phyloP scores from a whole-genome alignment of 2,329 filamentous ascomycete species.

The Aspergillus neotritici region DNA sequence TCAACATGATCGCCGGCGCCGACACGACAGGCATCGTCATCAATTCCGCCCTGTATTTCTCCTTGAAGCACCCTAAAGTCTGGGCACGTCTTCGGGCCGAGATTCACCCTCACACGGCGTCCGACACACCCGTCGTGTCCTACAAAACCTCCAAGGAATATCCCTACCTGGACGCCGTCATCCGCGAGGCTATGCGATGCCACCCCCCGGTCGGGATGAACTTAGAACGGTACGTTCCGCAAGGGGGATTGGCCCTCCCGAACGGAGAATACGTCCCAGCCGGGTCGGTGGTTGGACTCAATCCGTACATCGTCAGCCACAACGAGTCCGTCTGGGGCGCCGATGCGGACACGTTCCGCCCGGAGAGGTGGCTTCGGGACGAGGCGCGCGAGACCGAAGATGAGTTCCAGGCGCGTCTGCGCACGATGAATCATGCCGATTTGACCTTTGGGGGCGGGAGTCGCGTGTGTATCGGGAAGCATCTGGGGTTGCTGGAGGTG shows the following conservation, averaged over 20 bases:
- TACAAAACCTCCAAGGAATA: constrained; percentile 18
- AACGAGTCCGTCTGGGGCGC: constrained; percentile 42
- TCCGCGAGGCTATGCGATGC: constrained; percentile 49
- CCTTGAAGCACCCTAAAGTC: constrained; percentile 14
- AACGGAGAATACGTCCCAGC: constrained; percentile 31
- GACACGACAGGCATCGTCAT: constrained; percentile 36
- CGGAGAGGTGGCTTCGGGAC: constrained; percentile 45
- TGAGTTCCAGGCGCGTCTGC: constrained; percentile 29
- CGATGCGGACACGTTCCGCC: constrained; percentile 42
- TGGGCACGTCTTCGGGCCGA: constrained; percentile 15
- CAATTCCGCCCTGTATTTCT: constrained; percentile 24
- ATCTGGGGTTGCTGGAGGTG: constrained; percentile 53
- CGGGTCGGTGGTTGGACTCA: constrained; percentile 33
- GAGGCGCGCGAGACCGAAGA: constrained; percentile 28
- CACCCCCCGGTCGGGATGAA: constrained; percentile 46
- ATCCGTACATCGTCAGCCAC: constrained; percentile 31
- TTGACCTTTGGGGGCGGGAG: constrained; percentile 49
- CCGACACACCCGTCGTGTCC: constrained; percentile 12
- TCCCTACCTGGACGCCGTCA: constrained; percentile 47
- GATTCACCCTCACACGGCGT: constrained; percentile 7
- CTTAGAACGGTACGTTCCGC: constrained; percentile 48
- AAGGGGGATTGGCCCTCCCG: constrained; percentile 23
- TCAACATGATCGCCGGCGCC: constrained; percentile 33
- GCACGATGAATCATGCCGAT: constrained; percentile 36
- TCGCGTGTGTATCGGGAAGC: constrained; percentile 52